phyloP scores from a whole-genome alignment of 2,329 filamentous ascomycete species.

The Calonectria crousiana region DNA sequence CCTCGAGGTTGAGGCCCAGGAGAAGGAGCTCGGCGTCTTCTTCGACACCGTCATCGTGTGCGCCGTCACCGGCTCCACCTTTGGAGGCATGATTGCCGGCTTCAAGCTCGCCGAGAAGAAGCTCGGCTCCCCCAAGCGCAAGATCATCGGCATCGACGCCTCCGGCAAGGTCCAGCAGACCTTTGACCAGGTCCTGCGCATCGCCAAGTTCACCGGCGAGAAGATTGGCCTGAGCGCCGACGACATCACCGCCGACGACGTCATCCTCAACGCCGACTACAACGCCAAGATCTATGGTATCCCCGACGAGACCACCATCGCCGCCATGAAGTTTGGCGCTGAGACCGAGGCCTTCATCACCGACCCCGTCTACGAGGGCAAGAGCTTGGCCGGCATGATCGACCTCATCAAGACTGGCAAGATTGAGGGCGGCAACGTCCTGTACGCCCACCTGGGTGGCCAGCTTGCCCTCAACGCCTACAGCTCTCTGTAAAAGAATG shows the following conservation, averaged over 20 bases:
- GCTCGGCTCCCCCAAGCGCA: slow-evolving; percentile 58
- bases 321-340: slow-evolving; percentile 77
- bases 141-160: slow-evolving; percentile 74
- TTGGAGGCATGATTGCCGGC: slow-evolving; percentile 79
- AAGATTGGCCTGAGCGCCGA: slow-evolving; percentile 71
- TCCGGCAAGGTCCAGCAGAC: slow-evolving; percentile 64
- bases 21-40: slow-evolving; percentile 70
- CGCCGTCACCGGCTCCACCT: slow-evolving; percentile 77
- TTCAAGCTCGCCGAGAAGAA: slow-evolving; percentile 72
- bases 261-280: slow-evolving; percentile 72
- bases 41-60: slow-evolving; percentile 78
- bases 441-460: slow-evolving; percentile 80
- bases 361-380: slow-evolving; percentile 82
- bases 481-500: slow-evolving; percentile 46
- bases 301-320: slow-evolving; percentile 73
- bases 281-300: slow-evolving; percentile 77
- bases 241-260: slow-evolving; percentile 72
- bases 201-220: slow-evolving; percentile 72
- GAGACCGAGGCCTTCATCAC: slow-evolving; percentile 79
- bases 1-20: slow-evolving; percentile 75
- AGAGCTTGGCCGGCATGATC: slow-evolving; percentile 79
- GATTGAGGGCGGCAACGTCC: slow-evolving; percentile 72
- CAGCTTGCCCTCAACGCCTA: slow-evolving; percentile 79
- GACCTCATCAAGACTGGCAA: slow-evolving; percentile 74
- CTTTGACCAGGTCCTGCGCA: slow-evolving; percentile 73